Conservation (phyloP, 83 land plant genomes). For the Thuja plicata region DNA sequence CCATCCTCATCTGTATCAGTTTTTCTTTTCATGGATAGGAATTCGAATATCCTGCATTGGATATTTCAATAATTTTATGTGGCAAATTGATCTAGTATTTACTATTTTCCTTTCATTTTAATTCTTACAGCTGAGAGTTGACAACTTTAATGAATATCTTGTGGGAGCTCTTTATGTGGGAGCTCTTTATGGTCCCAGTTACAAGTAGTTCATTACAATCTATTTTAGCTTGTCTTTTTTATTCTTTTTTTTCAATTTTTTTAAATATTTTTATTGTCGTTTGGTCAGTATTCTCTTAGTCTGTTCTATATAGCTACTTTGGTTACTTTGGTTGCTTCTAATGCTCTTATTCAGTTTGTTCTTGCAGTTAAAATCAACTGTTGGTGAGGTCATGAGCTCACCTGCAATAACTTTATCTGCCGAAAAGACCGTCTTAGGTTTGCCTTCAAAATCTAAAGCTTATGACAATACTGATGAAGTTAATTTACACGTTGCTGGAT, state of each 20-base stretch:
- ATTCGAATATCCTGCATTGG: not conserved
- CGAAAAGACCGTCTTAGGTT: conserved; percentile 67
- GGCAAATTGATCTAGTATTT: not conserved
- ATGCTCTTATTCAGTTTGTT: not conserved
- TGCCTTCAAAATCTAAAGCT: not conserved
- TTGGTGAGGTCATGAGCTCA: conserved; percentile 69
- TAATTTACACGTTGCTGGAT: not conserved
- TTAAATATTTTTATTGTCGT: not conserved
- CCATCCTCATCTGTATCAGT: not conserved
- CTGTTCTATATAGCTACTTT: not conserved
- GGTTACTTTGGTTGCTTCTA: not conserved
- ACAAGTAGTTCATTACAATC: not conserved
- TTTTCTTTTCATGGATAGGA: not conserved
- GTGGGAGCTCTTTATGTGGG: not conserved
- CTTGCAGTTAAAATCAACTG: conserved; percentile 52
- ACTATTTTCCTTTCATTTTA: not conserved
- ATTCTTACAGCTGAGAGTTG: not conserved
- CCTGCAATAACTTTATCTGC: conserved; percentile 67
- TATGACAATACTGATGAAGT: not conserved
- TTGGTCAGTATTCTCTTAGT: not conserved
- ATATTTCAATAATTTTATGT: not conserved
- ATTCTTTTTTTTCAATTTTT: not conserved
- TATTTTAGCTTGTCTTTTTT: not conserved
- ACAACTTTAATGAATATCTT: not conserved
- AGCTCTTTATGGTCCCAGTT: not conserved